Base-by-base conservation (phyloP, 257 asterid genomes). In the Apocynum venetum region DNA sequence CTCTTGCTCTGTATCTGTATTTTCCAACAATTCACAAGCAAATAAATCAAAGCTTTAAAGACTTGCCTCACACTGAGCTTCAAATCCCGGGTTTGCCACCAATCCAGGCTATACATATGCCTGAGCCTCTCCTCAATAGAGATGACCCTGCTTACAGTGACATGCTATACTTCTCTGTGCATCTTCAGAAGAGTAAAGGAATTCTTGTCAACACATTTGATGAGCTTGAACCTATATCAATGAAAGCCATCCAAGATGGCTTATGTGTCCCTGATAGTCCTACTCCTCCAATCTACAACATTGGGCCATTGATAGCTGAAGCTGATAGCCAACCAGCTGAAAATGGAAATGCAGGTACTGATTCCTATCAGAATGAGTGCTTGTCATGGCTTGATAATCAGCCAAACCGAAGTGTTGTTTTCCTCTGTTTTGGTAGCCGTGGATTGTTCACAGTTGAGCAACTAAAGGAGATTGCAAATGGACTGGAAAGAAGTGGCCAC, bases 281-380 rank as follows among this genome's bases (percentile, higher is more conserved):
- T 0, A 72, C 67, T 60, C 82, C 82, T 0, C 78, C 78, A 3
- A 5, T 78, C 20, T 61, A 72, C 46, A 56, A 52, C 15, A 72
- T 78, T 8, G 82, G 82, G 55, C 81, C 81, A 20, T 72, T 78
- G 41, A 60, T 78, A 2, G 77, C 77, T 43, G 48, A 5, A n/a
- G 4, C n/a, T 60, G 67, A 61, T 19, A 17, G 12, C 75, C 25
- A 75, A 77, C 76, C 46, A 75, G 11, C 80, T 80, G 83, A 83
- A 83, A 1, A 78, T 83, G 46, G 86, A 82, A 69, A 53, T 3
- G 66, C 84, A 71, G 60, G 79, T 77, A 3, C 59, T 80, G 70
- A 48, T 74, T 13, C 19, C 2, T 0, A n/a, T 25, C 59, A 47
- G 59, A 71, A 49, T 10, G 74, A 71, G 8, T 71, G 59, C 20